phyloP scores from a whole-genome alignment of 75 land plant genomes.

The Larix kaempferi region DNA sequence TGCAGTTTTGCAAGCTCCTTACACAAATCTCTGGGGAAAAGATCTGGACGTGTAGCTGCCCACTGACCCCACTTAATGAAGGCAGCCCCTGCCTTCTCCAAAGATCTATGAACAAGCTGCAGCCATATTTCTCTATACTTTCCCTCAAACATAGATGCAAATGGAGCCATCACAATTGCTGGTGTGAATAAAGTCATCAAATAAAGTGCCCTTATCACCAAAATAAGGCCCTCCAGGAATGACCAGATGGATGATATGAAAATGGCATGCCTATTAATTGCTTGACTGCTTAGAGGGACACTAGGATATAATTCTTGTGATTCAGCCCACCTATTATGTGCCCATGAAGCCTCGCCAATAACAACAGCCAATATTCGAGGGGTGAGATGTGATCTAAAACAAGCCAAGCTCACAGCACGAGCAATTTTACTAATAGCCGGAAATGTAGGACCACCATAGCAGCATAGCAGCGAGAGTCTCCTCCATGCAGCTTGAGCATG shows the following conservation, averaged over 20 bases:
- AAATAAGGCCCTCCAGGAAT: slow-evolving; percentile 39
- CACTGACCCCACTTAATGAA: slow-evolving; percentile 97
- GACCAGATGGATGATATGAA: slow-evolving; percentile 28
- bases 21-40: slow-evolving; percentile 78
- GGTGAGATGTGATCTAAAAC: slow-evolving; percentile 44
- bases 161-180: slow-evolving; percentile 57
- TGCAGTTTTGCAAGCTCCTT: slow-evolving; percentile 64
- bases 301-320: slow-evolving; percentile 20
- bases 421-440: slow-evolving; percentile 40
- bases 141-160: slow-evolving; percentile 47
- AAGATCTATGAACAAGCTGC: slow-evolving; percentile 41
- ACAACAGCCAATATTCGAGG: slow-evolving; percentile 58
- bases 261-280: slow-evolving; percentile 46
- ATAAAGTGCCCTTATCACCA: slow-evolving; percentile 49
- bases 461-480: slow-evolving; percentile 10
- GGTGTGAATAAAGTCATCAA: slow-evolving; percentile 61
- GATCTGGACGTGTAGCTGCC: slow-evolving; percentile 90
- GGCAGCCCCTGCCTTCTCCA: slow-evolving; percentile 88
- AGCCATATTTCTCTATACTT: slow-evolving; percentile 62
- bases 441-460: slow-evolving; percentile 13
- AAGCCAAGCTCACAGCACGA: slow-evolving; percentile 58
- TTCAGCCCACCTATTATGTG: slow-evolving; percentile 33
- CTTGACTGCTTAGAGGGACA: slow-evolving; percentile 33
- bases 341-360: slow-evolving; percentile 44
- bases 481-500: slow-evolving; percentile 28